A percentile compares a stretch with the other conserved stretches of the same genome.
Evolutionary conservation across 2,329 filamentous ascomycete genomes (phyloP).

Genomic region (Epichloe gansuensis): DNA sequence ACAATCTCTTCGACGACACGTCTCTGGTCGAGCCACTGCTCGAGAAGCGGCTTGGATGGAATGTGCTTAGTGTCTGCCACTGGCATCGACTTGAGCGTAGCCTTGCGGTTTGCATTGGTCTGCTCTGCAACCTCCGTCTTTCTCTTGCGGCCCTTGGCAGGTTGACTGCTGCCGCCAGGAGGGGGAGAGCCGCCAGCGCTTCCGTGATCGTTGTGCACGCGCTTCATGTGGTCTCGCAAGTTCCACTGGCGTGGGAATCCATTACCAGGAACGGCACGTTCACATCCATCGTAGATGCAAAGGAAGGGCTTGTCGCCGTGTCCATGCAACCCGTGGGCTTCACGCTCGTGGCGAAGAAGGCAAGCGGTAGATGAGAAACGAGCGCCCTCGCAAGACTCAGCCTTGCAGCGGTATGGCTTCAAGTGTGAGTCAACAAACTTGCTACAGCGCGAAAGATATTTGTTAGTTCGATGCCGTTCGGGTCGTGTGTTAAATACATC

Average conservation of each 20-base stretch:
- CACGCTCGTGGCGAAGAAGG: conserved; percentile 84
- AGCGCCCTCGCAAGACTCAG: conserved; percentile 66
- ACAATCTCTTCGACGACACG: conserved; percentile 49
- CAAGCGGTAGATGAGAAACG: conserved; percentile 93
- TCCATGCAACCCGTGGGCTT: conserved; percentile 90
- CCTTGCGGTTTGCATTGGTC: conserved; percentile 33
- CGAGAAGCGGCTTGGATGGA: conserved; percentile 29
- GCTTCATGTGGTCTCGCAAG: conserved; percentile 91
- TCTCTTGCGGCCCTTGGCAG: conserved; percentile 42
- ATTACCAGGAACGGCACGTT: conserved; percentile 67
- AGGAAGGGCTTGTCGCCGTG: conserved; percentile 87
- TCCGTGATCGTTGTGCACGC: conserved; percentile 62
- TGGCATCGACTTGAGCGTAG: conserved; percentile 29
- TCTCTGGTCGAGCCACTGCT: conserved; percentile 50
- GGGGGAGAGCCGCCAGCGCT: conserved; percentile 29
- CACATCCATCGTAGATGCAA: conserved; percentile 78
- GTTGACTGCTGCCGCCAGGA: conserved; percentile 17
- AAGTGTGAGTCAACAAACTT: conserved; percentile 96
- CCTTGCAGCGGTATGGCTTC: conserved; percentile 93
- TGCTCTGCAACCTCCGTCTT: conserved; percentile 39
- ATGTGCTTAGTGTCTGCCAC: conserved; percentile 20
- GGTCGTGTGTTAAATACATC: background rate
- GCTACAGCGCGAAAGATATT: conserved; percentile 32
- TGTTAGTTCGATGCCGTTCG: conserved; percentile 11
- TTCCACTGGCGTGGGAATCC: conserved; percentile 96